Base-by-base conservation (phyloP, 2,329 filamentous ascomycete genomes). In the Magnaporthiopsis incrustans region DNA sequence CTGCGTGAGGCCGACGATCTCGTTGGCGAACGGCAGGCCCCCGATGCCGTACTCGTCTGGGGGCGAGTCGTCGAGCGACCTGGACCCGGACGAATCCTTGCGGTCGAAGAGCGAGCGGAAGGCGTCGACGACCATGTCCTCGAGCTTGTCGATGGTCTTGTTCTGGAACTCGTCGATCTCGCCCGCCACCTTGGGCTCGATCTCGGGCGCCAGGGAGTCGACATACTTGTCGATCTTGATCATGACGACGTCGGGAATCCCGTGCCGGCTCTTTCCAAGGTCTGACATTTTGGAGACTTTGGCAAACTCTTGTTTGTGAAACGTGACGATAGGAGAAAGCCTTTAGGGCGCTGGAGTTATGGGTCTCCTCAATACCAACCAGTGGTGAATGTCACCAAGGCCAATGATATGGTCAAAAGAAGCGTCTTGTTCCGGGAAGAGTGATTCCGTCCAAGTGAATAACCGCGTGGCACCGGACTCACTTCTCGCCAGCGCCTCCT, bases 161-260 rank as follows among this genome's bases (percentile, higher is more conserved):
- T 72, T 69, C 67, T 80, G 78, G 66, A 80, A 80, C 7, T 69
- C 66, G 61, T 79, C 77, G 60, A 80, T 74, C 71, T 80, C 78
- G 18, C 73, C 65, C 18, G 76, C 71, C 70, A 80, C 78, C 74
- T 76, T 77, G 69, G 78, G 77, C 66, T 79, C 77, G 63, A 80
- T 79, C 67, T 79, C 76, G 7, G 78, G 78, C 2, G 76, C 76
- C 4, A 80, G 76, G 0, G 77, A 79, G 73, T 80, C 78, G 69
- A 80, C 77, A 61, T 80, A 80, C 22, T 78, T 73, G 72, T 80
- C 78, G 2, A 80, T 75, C 65, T 79, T 77, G 60, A 74, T 73
- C 72, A 78, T 76, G 65, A 79, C 65, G 35, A 78, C 76, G 60
- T 79, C 77, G 59, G 77, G 76, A 26, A 79, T 67, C n/a, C 72